Conservation (phyloP, 1,284 basidiomycete species). For the Ceraceosorus guamensis region DNA sequence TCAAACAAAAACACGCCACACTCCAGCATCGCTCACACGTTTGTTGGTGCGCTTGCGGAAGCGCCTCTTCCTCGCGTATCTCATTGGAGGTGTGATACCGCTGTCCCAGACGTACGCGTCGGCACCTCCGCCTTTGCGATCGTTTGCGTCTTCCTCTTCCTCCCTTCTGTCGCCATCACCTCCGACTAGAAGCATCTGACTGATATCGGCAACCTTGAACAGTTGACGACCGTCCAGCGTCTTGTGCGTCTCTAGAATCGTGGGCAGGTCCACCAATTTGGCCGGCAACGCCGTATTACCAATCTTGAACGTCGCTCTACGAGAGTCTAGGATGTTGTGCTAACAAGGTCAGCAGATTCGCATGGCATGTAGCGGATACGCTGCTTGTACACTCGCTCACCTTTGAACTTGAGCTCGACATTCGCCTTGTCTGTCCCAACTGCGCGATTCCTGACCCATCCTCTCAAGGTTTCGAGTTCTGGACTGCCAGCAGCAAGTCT, state of each 20-base stretch:
- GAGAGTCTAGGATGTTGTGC: slow-evolving; percentile 62
- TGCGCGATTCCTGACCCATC: slow-evolving; percentile 63
- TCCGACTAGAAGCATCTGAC: slow-evolving; percentile 53
- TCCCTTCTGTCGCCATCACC: slow-evolving; percentile 33
- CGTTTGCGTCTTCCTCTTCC: slow-evolving; percentile 51
- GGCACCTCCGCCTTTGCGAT: neutral
- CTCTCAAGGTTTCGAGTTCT: slow-evolving; percentile 50
- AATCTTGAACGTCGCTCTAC: slow-evolving; percentile 82
- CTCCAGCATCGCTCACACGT: slow-evolving; percentile 43
- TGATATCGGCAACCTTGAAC: slow-evolving; percentile 98
- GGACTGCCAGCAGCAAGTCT: slow-evolving; percentile 72
- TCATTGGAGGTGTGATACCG: slow-evolving; percentile 87
- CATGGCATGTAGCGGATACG: neutral
- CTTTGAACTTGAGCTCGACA: slow-evolving; percentile 96
- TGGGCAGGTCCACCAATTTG: slow-evolving; percentile 92
- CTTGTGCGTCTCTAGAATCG: slow-evolving; percentile 91
- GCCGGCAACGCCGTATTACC: slow-evolving; percentile 73
- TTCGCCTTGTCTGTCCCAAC: slow-evolving; percentile 64
- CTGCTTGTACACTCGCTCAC: slow-evolving; percentile 50
- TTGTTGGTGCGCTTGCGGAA: slow-evolving; percentile 84
- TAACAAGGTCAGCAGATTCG: neutral
- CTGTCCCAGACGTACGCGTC: slow-evolving; percentile 98
- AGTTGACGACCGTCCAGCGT: slow-evolving; percentile 83
- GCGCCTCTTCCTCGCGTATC: slow-evolving; percentile 81
- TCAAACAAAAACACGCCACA: too few relatives aligned